Percentiles rank a stretch among this genome's conserved stretches.
Conservation (phyloP, 306 rosid genomes). For the Quercus glauca region DNA sequence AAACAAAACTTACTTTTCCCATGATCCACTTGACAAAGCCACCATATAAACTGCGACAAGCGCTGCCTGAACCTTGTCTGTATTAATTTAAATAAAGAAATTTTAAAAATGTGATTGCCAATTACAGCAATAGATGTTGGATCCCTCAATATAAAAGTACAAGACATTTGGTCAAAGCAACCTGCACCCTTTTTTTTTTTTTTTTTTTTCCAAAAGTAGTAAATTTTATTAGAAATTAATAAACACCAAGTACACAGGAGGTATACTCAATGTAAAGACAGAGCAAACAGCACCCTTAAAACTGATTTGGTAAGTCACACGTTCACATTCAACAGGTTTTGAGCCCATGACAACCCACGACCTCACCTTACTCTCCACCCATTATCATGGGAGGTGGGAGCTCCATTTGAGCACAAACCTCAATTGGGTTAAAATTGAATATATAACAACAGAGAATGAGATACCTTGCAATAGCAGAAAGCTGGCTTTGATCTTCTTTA, state of each 20-base stretch:
- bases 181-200: background rate
- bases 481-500: constrained; percentile 86
- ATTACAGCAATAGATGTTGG: constrained; percentile 2
- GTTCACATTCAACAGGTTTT: too few species aligned
- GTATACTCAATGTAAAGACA: too few species aligned
- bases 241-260: too few species aligned
- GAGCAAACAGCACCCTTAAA: too few species aligned
- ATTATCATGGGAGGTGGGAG: too few species aligned
- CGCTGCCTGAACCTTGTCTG: constrained; percentile 99
- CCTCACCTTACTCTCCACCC: too few species aligned
- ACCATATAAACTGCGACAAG: constrained; percentile 97
- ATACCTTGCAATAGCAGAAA: constrained; percentile 95
- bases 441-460: constrained; percentile 5
- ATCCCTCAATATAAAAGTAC: constrained; percentile 3
- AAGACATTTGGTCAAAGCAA: constrained; percentile 14
- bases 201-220: too few species aligned
- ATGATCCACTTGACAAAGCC: constrained; percentile 98
- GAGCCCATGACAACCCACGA: too few species aligned
- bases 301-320: too few species aligned
- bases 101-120: background rate
- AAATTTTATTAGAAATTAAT: too few species aligned
- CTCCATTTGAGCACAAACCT: too few species aligned
- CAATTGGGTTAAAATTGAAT: background rate
- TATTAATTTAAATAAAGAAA: constrained; percentile 15
- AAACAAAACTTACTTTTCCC: constrained; percentile 73